Evolutionary conservation across 2,329 filamentous ascomycete genomes (phyloP).

Genomic region (Cryoendolithus antarcticus): DNA sequence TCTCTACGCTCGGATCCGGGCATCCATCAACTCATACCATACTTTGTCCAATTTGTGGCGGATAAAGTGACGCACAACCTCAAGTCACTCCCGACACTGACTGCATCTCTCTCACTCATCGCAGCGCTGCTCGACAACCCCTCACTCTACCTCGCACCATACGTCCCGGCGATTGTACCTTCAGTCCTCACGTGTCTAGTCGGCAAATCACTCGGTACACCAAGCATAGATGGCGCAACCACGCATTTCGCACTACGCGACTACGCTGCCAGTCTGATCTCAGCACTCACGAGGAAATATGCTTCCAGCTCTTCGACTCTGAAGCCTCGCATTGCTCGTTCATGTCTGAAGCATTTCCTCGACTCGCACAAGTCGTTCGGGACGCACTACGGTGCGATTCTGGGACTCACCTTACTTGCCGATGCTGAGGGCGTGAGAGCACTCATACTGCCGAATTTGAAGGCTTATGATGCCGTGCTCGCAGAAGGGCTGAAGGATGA

Average conservation of each 20-base stretch:
- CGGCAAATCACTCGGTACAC: constrained; percentile 61
- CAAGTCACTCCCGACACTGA: constrained; percentile 77
- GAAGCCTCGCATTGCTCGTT: constrained; percentile 79
- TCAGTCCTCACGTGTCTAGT: constrained; percentile 86
- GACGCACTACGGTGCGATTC: constrained; percentile 79
- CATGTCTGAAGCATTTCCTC: constrained; percentile 82
- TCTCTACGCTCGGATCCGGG: constrained; percentile 82
- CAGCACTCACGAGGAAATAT: constrained; percentile 69
- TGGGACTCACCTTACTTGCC: constrained; percentile 66
- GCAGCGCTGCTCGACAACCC: constrained; percentile 74
- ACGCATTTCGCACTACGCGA: constrained; percentile 72
- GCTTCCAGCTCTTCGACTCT: constrained; percentile 68
- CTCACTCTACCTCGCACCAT: constrained; percentile 61
- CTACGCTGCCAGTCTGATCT: constrained; percentile 69
- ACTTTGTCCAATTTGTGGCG: constrained; percentile 90
- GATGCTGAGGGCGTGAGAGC: constrained; percentile 53
- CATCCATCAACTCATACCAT: constrained; percentile 87
- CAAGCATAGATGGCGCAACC: constrained; percentile 33
- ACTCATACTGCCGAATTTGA: constrained; percentile 54
- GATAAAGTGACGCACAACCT: constrained; percentile 92
- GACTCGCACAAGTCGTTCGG: constrained; percentile 72
- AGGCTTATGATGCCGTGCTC: constrained; percentile 50
- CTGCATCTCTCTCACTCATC: constrained; percentile 84
- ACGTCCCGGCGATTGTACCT: constrained; percentile 61
- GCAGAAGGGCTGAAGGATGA: constrained; percentile 43